phyloP scores from a whole-genome alignment of 129 eudicot genomes.

The Ambrosia trifida region DNA sequence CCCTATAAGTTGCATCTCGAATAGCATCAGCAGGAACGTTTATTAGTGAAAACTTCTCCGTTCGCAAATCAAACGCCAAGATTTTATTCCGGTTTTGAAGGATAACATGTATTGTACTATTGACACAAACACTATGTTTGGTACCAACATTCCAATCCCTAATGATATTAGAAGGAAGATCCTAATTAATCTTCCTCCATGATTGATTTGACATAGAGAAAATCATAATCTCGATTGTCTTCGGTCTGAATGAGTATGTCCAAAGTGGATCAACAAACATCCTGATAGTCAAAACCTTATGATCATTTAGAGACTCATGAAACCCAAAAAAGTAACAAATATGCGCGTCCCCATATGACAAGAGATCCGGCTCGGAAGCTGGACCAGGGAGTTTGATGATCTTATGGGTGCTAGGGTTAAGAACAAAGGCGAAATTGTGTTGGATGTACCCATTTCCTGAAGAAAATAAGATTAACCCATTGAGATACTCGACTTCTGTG shows the following conservation, averaged over 20 bases:
- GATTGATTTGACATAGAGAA: neutral
- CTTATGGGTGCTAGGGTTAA: neutral
- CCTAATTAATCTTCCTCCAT: neutral
- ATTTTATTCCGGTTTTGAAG: neutral
- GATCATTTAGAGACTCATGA: neutral
- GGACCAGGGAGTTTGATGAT: neutral
- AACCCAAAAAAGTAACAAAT: neutral
- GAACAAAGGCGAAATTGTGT: constrained; percentile 20
- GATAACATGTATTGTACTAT: neutral
- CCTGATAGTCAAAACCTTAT: neutral
- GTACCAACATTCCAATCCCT: neutral
- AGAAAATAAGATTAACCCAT: constrained; percentile 16
- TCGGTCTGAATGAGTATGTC: neutral
- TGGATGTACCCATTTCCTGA: constrained; percentile 9
- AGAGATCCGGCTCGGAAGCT: neutral
- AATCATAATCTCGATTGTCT: neutral
- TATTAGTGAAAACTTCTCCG: neutral
- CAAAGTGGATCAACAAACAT: neutral
- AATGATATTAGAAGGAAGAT: neutral
- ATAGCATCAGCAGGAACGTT: neutral
- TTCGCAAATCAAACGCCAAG: constrained; percentile 3
- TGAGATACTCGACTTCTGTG: constrained; percentile 14
- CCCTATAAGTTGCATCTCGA: neutral
- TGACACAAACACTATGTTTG: constrained; percentile 1
- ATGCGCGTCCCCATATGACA: neutral